These are phyloP conservation scores for Paecilomyces sp. DNA, from an alignment of 2,329 filamentous ascomycete species.

Conservation along the genomic window DNA sequence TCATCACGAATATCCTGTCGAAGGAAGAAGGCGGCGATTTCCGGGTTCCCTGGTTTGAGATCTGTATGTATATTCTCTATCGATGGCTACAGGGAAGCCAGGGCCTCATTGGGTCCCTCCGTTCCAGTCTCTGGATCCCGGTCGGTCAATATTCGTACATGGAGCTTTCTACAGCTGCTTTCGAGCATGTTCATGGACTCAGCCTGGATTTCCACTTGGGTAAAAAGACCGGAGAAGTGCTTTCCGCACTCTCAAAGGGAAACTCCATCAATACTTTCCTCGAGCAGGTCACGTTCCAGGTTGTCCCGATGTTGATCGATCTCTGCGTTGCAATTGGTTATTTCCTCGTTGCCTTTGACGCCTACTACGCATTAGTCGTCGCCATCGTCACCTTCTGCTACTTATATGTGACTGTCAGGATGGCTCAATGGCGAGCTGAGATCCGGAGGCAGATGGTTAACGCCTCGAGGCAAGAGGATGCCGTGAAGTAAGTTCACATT, in stretches of 20 bases:
- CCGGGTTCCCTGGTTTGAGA: slow-evolving; percentile 64
- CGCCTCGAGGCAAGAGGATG: slow-evolving; percentile 87
- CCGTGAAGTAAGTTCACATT: slow-evolving; percentile 62
- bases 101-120: slow-evolving; percentile 73
- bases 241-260: slow-evolving; percentile 93
- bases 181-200: slow-evolving; percentile 92
- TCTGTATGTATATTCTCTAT: slow-evolving; percentile 69
- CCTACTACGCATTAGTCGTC: slow-evolving; percentile 84
- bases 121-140: slow-evolving; percentile 88
- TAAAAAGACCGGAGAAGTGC: slow-evolving; percentile 91
- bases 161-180: slow-evolving; percentile 86
- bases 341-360: slow-evolving; percentile 72
- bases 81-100: slow-evolving; percentile 82
- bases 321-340: slow-evolving; percentile 76
- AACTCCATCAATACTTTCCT: slow-evolving; percentile 94
- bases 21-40: slow-evolving; percentile 45
- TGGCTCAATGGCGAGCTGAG: slow-evolving; percentile 88
- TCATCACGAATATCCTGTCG: slow-evolving; percentile 68
- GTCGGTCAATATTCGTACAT: slow-evolving; percentile 96
- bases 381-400: slow-evolving; percentile 91
- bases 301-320: slow-evolving; percentile 91
- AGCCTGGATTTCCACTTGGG: slow-evolving; percentile 95
- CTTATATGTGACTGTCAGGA: slow-evolving; percentile 89
- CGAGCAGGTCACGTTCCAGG: slow-evolving; percentile 92
- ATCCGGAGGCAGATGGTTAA: slow-evolving; percentile 92